Evolutionary conservation across 2,329 filamentous ascomycete genomes (phyloP), one percentile per base, ranked within the genome.

Genomic region (Didymella pomorum): DNA sequence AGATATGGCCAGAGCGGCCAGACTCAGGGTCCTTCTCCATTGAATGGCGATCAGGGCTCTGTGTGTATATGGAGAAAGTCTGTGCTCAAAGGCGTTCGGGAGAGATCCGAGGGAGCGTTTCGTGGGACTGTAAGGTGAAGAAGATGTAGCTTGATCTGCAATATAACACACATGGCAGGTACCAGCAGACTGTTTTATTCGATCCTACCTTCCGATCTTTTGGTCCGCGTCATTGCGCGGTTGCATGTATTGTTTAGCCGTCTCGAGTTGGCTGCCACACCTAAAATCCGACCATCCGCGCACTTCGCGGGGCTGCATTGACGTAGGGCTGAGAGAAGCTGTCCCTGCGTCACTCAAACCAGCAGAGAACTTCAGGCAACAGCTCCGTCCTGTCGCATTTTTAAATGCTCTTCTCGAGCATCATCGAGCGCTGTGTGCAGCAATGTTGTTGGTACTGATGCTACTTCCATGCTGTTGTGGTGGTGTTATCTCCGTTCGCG

Each of bases 1-100:
- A 52, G 53, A 60, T 53, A 37, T 20, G 47, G 21, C 48, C 43
- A 25, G 29, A 29, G n/a, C 41, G 58, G 18, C 53, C 53, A 18
- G 46, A 41, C 52, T 60, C 51, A 25, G 25, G 14, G 20, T 60
- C 52, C 29, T 60, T 55, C 43, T 48, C 57, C 51, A 60, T 60
- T 2, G 16, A 10, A 3, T 20, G 41, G 3, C 39, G 10, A 8
- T 14, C 16, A 26, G 31, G 16, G 16, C 20, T 12, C 23, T 18
- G 12, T 14, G 21, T 18, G 4, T n/a, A 21, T 37, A 4, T 10
- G 31, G 21, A 29, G n/a, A 7, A 41, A 26, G 48, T 57, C 31
- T 37, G 54, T 46, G 47, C 21, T 35, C 46, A 21, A 21, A 37
- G 21, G 23, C 16, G 18, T 33, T 48, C 33, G 42, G 35, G 21